Evolutionary conservation across 176 grass and related monocot genomes (phyloP), one percentile per base, ranked within the genome.

Genomic region (Chrysopogon serrulatus): DNA sequence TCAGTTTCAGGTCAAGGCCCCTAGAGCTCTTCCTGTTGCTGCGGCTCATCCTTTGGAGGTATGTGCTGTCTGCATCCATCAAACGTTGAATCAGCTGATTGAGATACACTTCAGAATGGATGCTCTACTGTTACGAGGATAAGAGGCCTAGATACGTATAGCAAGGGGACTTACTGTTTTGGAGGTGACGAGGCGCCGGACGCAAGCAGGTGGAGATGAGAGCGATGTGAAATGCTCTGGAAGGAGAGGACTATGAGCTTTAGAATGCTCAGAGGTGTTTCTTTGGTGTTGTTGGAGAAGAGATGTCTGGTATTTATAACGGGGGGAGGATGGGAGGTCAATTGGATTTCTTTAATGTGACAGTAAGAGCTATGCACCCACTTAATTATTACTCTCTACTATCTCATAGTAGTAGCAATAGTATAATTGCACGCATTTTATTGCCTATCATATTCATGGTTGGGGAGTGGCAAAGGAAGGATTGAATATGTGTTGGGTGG

Each of bases 1-100:
- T 94, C 85, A 97, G 82, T 82, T 97, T 94, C 89, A 97, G 89
- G 32, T 97, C 94, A 53, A 94, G 70, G 69, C 84, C 92, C 43
- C 65, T 93, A 5, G 84, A 87, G 79, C 88, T 90, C 91, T 77
- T 93, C 76, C 81, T 88, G 83, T 92, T 92, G 93, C 89, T 82
- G 82, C 88, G 86, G 83, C 90, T 93, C 94, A 96, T 96, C 62
- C 78, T 71, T 71, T 41, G 59, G 72, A 74, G 68, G 4, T 40
- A 64, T 44, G 67, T 4, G 11, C 21, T 82, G 7, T n/a, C 83
- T 90, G 78, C 71, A 72, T 36, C 73, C 64, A 82, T 37, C 47
- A 21, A 62, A 80, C 45, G 37, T 51, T 35, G 19, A 32, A 65
- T 73, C 32, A 71, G 19, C 54, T 19, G 33, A 4, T 23, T 51